These are phyloP conservation scores for Gossypium arboreum DNA, from an alignment of 345 rosid genomes.

Conservation along the genomic window DNA sequence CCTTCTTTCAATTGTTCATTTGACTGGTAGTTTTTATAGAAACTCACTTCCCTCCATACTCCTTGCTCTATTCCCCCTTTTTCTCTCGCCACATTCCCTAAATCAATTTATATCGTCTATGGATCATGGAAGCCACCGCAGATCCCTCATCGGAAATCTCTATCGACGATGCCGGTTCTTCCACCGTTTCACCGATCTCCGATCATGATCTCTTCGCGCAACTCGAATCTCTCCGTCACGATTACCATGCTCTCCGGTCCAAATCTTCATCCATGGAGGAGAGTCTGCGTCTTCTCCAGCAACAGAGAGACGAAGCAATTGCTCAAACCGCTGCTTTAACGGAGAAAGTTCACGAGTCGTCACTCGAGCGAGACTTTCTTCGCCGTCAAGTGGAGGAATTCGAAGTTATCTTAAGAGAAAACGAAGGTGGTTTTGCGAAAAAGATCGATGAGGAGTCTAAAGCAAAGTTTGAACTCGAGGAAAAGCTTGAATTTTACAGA, in stretches of 20 bases:
- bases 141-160: constrained; percentile 20
- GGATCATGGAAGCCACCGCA: constrained; percentile 43
- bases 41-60: not conserved
- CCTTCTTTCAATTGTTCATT: constrained; percentile 17
- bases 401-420: constrained; percentile 28
- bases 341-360: constrained; percentile 25
- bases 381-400: constrained; percentile 25
- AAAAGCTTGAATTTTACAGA: constrained; percentile 33
- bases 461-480: constrained; percentile 31
- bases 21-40: constrained; percentile 39
- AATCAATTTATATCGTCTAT: constrained; percentile 17
- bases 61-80: not conserved
- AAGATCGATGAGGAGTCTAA: constrained; percentile 29
- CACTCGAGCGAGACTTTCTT: constrained; percentile 41
- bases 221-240: constrained; percentile 35
- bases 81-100: constrained; percentile 9
- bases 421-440: constrained; percentile 27
- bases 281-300: constrained; percentile 21
- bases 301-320: constrained; percentile 42
- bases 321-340: constrained; percentile 22
- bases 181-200: constrained; percentile 2
- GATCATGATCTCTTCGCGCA: constrained; percentile 30
- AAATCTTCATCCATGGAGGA: constrained; percentile 34
- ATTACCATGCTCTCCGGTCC: constrained; percentile 29
- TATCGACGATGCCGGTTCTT: constrained; percentile 24